These are phyloP conservation scores for Radiomyces spectabilis DNA, from an alignment of 192 early-diverging fungal species.

Conservation along the genomic window DNA sequence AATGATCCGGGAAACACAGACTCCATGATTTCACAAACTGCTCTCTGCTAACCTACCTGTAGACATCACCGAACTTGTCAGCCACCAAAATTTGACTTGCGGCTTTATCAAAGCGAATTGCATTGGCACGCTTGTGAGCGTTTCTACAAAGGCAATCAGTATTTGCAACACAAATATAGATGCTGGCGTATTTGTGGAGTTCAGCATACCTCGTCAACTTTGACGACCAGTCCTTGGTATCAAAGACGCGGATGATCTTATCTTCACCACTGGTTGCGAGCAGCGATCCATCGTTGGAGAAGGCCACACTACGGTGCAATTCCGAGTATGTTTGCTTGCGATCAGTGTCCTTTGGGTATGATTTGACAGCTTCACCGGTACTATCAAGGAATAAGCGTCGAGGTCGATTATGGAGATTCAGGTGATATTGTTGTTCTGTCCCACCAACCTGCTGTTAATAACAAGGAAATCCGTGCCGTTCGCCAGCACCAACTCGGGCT, in stretches of 20 bases:
- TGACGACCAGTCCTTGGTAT: constrained; percentile 49
- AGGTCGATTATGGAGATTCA: neutral
- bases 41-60: constrained; percentile 43
- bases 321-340: constrained; percentile 26
- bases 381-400: neutral
- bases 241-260: constrained; percentile 63
- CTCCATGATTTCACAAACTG: neutral
- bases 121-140: constrained; percentile 67
- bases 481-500: constrained; percentile 36
- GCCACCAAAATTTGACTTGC: constrained; percentile 61
- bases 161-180: neutral
- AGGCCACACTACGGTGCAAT: constrained; percentile 40
- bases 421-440: neutral
- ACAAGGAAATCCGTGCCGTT: constrained; percentile 46
- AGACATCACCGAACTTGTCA: constrained; percentile 97
- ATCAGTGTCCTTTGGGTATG: constrained; percentile 17
- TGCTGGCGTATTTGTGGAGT: neutral
- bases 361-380: constrained; percentile 22
- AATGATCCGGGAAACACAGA: neutral
- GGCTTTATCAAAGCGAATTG: constrained; percentile 58
- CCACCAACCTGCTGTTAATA: constrained; percentile 42
- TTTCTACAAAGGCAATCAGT: constrained; percentile 17
- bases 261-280: constrained; percentile 59
- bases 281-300: constrained; percentile 46
- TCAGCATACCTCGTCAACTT: constrained; percentile 28